Percentiles rank a stretch among this genome's conserved stretches.
Evolutionary conservation across 2,329 filamentous ascomycete species (phyloP).

Genomic region (Arthrinium phaeospermum): DNA sequence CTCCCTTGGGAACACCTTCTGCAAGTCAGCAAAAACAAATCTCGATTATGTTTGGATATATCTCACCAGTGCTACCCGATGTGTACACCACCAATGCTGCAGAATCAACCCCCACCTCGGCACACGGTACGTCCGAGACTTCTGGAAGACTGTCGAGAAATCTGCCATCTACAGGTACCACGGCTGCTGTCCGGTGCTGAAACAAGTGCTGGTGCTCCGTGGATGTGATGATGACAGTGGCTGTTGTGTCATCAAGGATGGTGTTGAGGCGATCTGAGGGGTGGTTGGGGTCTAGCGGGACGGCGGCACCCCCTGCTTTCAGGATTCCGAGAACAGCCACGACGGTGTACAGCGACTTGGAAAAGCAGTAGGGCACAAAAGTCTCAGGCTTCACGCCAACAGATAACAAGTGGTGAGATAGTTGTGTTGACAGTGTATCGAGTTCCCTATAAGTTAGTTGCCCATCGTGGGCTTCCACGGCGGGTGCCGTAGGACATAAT

Average conservation of each 20-base stretch:
- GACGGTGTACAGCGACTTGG: slow-evolving; percentile 40
- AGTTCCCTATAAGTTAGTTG: slow-evolving; percentile 17
- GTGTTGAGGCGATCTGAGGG: slow-evolving; percentile 15
- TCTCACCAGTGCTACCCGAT: slow-evolving; percentile 29
- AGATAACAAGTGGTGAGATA: background rate
- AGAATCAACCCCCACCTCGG: slow-evolving; percentile 23
- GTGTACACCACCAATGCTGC: slow-evolving; percentile 30
- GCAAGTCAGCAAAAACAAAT: background rate
- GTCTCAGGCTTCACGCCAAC: background rate
- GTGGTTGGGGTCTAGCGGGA: slow-evolving; percentile 25
- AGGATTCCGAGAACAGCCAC: slow-evolving; percentile 42
- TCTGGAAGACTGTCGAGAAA: background rate
- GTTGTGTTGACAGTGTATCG: background rate
- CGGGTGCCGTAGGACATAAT: background rate
- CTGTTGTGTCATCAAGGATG: slow-evolving; percentile 18
- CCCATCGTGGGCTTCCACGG: slow-evolving; percentile 21
- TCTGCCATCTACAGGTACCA: slow-evolving; percentile 22
- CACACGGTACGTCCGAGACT: background rate
- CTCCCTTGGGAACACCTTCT: slow-evolving; percentile 2
- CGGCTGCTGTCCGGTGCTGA: slow-evolving; percentile 22
- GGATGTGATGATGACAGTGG: slow-evolving; percentile 20
- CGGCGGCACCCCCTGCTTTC: slow-evolving; percentile 41
- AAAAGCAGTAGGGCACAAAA: slow-evolving; percentile 40
- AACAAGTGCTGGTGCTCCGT: slow-evolving; percentile 20
- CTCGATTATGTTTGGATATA: background rate